Evolutionary conservation across 345 rosid species (phyloP).

Genomic region (Chamaenerion angustifolium): DNA sequence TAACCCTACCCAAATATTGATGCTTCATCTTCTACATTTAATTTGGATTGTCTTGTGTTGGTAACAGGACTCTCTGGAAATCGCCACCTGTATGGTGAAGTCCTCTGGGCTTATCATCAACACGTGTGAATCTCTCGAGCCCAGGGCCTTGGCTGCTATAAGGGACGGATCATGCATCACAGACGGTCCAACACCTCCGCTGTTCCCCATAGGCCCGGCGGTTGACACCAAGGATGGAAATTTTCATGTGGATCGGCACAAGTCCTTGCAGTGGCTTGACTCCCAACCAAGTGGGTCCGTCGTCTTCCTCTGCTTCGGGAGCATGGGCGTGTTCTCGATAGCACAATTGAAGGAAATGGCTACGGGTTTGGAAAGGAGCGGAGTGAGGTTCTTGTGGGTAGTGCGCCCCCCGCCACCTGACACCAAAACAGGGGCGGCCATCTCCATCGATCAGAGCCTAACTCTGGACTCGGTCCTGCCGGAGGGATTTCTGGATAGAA

Average conservation of each 20-base stretch:
- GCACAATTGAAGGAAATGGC: slow-evolving; percentile 33
- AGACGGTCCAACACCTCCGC: slow-evolving; percentile 14
- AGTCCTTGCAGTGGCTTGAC: slow-evolving; percentile 37
- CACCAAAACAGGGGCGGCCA: neutral
- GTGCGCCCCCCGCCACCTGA: slow-evolving; percentile 14
- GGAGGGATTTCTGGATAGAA: slow-evolving; percentile 37
- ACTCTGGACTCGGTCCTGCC: slow-evolving; percentile 24
- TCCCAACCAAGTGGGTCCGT: slow-evolving; percentile 31
- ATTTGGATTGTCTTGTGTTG: too few relatives aligned
- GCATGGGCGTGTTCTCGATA: slow-evolving; percentile 32
- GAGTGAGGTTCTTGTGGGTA: slow-evolving; percentile 42
- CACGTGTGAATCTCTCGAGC: slow-evolving; percentile 33
- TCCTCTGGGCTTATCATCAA: slow-evolving; percentile 30
- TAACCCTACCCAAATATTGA: too few relatives aligned
- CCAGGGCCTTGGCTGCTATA: slow-evolving; percentile 19
- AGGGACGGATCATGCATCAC: slow-evolving; percentile 25
- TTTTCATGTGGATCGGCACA: neutral
- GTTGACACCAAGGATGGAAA: slow-evolving; percentile 8
- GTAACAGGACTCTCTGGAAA: neutral
- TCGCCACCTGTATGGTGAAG: slow-evolving; percentile 6
- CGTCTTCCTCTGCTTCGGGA: slow-evolving; percentile 55
- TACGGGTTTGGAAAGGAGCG: slow-evolving; percentile 30
- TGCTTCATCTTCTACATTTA: too few relatives aligned
- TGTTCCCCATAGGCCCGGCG: slow-evolving; percentile 43
- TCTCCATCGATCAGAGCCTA: neutral